phyloP scores from a whole-genome alignment of 2,329 filamentous ascomycete species.

The Cephalotrichum gorgonifer region DNA sequence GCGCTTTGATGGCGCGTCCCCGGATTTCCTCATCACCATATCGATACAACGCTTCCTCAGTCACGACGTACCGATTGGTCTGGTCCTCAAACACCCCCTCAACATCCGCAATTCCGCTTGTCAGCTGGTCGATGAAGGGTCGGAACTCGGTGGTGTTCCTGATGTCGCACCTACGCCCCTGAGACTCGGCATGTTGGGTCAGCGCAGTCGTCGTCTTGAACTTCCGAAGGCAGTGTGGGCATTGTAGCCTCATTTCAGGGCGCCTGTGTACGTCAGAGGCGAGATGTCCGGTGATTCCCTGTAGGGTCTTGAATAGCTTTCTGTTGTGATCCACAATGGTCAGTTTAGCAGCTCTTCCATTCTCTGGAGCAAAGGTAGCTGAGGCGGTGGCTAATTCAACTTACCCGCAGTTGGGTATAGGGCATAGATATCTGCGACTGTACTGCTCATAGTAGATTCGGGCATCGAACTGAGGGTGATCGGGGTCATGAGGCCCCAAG shows the following conservation, averaged over 20 bases:
- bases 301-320: conserved; percentile 22
- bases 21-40: neutral
- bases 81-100: conserved; percentile 12
- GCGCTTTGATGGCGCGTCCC: neutral
- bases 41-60: conserved; percentile 6
- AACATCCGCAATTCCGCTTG: conserved; percentile 25
- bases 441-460: conserved; percentile 33
- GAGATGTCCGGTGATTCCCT: conserved; percentile 30
- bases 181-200: conserved; percentile 37
- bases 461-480: conserved; percentile 33
- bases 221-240: conserved; percentile 30
- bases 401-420: conserved; percentile 40
- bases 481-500: conserved; percentile 30
- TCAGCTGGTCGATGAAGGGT: conserved; percentile 26
- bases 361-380: neutral
- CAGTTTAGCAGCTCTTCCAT: neutral
- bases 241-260: conserved; percentile 18
- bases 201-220: conserved; percentile 32
- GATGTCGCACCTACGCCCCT: conserved; percentile 28
- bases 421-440: conserved; percentile 40
- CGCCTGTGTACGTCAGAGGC: conserved; percentile 28
- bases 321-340: conserved; percentile 17
- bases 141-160: conserved; percentile 27
- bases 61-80: conserved; percentile 14
- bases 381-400: conserved; percentile 9